Evolutionary conservation across 768 basidiomycete species (phyloP).

Genomic region (Lactarius quietus): DNA sequence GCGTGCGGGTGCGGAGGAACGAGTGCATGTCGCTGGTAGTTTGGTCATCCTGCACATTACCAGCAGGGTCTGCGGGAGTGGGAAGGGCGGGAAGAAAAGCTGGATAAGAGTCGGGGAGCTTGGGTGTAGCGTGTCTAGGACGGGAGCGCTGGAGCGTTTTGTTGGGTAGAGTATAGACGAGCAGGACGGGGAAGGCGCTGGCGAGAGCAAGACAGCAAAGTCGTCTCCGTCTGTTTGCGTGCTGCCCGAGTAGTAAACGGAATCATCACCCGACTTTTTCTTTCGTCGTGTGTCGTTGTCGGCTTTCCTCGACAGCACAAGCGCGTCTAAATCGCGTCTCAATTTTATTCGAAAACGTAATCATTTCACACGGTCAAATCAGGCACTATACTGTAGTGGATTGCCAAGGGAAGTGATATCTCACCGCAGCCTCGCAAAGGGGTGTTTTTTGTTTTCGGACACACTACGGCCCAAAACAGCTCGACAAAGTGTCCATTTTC

Average conservation of each 20-base stretch:
- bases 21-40: constrained; percentile 40
- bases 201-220: constrained; percentile 56
- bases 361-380: constrained; percentile 7
- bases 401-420: too few relatives aligned
- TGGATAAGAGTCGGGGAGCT: constrained; percentile 40
- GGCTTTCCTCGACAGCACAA: neutral
- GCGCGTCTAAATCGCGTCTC: neutral
- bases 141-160: constrained; percentile 51
- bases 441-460: too few relatives aligned
- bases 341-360: constrained; percentile 11
- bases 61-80: neutral
- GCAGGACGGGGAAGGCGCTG: constrained; percentile 65
- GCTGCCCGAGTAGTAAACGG: constrained; percentile 31
- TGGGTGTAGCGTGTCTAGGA: constrained; percentile 33
- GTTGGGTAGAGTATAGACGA: constrained; percentile 67
- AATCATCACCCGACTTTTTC: constrained; percentile 28
- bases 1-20: constrained; percentile 47
- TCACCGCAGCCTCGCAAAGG: too few relatives aligned
- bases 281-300: neutral
- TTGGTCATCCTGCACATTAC: constrained; percentile 18
- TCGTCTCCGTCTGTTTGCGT: constrained; percentile 34
- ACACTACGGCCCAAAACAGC: too few relatives aligned
- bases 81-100: constrained; percentile 36
- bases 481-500: too few relatives aligned
- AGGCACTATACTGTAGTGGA: too few relatives aligned